Evolutionary conservation across 2,329 filamentous ascomycete genomes (phyloP).

Genomic region (Colletotrichum melonis): DNA sequence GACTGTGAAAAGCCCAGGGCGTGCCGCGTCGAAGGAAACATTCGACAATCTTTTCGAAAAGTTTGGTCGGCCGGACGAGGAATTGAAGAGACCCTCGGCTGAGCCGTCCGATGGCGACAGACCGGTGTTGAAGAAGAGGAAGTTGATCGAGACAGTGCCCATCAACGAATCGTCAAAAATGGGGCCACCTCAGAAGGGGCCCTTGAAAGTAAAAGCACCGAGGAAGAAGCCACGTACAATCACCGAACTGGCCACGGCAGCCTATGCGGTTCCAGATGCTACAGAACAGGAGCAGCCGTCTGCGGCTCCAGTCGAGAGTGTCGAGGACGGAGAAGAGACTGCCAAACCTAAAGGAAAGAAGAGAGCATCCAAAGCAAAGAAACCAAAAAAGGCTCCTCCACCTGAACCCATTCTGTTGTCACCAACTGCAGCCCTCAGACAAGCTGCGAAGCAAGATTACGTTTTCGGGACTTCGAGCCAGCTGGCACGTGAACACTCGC

Average conservation of each 20-base stretch:
- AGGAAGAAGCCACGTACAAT: conserved; percentile 82
- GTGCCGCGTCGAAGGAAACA: conserved; percentile 41
- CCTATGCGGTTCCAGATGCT: conserved; percentile 63
- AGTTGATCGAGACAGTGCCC: conserved; percentile 63
- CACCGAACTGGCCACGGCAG: conserved; percentile 80
- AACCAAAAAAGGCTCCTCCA: conserved; percentile 45
- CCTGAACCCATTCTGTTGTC: conserved; percentile 71
- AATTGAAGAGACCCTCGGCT: conserved; percentile 22
- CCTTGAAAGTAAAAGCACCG: conserved; percentile 61
- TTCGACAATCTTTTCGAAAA: conserved; percentile 58
- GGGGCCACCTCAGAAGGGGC: conserved; percentile 43
- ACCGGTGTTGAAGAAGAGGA: conserved; percentile 64
- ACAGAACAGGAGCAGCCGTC: conserved; percentile 43
- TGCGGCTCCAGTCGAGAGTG: conserved; percentile 36
- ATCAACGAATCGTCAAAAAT: conserved; percentile 43
- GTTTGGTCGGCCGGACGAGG: conserved; percentile 51
- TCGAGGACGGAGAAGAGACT: conserved; percentile 46
- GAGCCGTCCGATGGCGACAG: conserved; percentile 40
- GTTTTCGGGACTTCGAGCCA: conserved; percentile 91
- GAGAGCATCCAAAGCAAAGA: conserved; percentile 51
- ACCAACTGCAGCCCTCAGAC: conserved; percentile 73
- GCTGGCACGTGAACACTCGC: conserved; percentile 78
- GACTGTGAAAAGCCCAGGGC: conserved; percentile 26
- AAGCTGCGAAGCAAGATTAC: conserved; percentile 78
- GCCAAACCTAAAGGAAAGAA: conserved; percentile 45